Percentiles rank a stretch among this genome's conserved stretches.
These are phyloP conservation scores for Acacia confusa DNA, from an alignment of 306 rosid species.

Conservation along the genomic window DNA sequence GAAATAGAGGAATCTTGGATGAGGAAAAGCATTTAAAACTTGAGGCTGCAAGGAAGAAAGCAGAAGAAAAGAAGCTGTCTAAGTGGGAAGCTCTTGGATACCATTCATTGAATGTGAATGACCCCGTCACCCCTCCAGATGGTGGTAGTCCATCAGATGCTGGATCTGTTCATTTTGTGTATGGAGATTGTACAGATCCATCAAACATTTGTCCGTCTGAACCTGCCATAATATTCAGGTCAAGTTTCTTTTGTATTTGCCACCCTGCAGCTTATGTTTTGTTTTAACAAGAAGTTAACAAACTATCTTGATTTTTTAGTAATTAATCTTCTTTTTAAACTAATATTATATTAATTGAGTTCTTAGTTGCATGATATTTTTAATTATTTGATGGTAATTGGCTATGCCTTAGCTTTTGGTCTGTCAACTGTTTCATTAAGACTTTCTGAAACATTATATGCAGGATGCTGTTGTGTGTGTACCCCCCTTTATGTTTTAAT, in stretches of 20 bases:
- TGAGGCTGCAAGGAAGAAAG: constrained; percentile 77
- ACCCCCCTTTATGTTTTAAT: not conserved
- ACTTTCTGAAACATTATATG: not conserved
- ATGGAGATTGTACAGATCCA: constrained; percentile 88
- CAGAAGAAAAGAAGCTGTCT: constrained; percentile 74
- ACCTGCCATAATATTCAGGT: constrained; percentile 78
- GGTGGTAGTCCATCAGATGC: constrained; percentile 49
- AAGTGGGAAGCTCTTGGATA: constrained; percentile 85
- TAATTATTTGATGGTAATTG: constrained; percentile 6
- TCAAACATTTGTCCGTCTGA: constrained; percentile 56
- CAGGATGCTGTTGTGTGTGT: not conserved
- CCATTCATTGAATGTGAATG: constrained; percentile 60
- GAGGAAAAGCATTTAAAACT: constrained; percentile 55
- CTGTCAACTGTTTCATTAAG: not conserved
- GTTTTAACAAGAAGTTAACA: constrained; percentile 10
- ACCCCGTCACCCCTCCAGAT: constrained; percentile 49
- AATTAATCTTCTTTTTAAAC: constrained; percentile 9
- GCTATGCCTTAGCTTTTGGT: constrained; percentile 8
- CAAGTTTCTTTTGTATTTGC: constrained; percentile 10
- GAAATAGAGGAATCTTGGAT: constrained; percentile 43
- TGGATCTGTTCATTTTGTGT: constrained; percentile 82
- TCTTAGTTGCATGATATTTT: constrained; percentile 3
- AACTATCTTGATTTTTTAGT: not conserved
- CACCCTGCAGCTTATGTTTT: constrained; percentile 15
- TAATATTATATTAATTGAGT: constrained; percentile 1